Percentiles rank a stretch among this genome's conserved stretches.
phyloP scores from a whole-genome alignment of 768 basidiomycete species.

The Tylopilus subfusipes region DNA sequence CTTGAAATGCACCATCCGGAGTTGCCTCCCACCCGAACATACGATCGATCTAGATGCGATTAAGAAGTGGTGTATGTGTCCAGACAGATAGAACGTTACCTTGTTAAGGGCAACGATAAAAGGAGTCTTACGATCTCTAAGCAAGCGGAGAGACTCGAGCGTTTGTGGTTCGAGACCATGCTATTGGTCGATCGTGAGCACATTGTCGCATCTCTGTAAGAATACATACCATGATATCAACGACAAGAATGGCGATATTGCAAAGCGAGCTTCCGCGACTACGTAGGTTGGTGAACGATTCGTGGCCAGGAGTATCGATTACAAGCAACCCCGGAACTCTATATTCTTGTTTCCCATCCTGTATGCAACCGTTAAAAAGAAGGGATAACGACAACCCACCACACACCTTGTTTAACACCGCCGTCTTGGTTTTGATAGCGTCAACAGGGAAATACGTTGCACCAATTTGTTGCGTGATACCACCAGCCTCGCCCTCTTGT shows the following conservation, averaged over 20 bases:
- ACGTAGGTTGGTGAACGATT: constrained; percentile 96
- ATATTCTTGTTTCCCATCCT: constrained; percentile 85
- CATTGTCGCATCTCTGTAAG: background rate
- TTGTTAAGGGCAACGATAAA: constrained; percentile 99
- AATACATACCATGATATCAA: constrained; percentile 87
- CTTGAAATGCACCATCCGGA: constrained; percentile 89
- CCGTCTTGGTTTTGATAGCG: constrained; percentile 90
- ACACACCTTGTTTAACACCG: constrained; percentile 81
- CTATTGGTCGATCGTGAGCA: constrained; percentile 37
- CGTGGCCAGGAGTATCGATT: constrained; percentile 99
- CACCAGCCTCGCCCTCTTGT: constrained; percentile 98
- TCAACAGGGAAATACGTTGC: constrained; percentile 98
- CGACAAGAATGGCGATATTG: constrained; percentile 98
- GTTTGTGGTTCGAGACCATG: constrained; percentile 99
- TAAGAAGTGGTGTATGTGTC: constrained; percentile 9
- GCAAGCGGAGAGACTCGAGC: constrained; percentile 87
- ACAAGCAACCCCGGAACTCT: constrained; percentile 94
- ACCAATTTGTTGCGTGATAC: constrained; percentile 99
- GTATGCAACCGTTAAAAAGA: constrained; percentile 9
- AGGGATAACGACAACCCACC: background rate
- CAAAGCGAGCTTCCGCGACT: constrained; percentile 94
- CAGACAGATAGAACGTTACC: constrained; percentile 36
- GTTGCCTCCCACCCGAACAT: constrained; percentile 93
- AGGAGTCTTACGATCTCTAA: constrained; percentile 91
- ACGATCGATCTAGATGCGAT: constrained; percentile 77